Evolutionary conservation across 371 early-diverging fungal species (phyloP).

Genomic region (Amoeboaphelidium protococcarum): DNA sequence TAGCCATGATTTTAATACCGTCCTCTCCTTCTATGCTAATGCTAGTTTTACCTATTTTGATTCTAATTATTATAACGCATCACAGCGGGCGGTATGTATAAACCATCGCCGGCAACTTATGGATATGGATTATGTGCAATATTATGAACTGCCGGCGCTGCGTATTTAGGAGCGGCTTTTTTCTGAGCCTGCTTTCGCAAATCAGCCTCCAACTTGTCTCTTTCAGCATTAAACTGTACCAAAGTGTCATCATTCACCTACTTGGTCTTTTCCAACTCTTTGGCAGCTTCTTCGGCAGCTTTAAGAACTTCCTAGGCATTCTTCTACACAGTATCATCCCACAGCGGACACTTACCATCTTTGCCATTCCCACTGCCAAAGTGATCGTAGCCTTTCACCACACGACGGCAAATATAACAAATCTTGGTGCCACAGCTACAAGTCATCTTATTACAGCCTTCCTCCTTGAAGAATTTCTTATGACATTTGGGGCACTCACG

Average conservation of each 20-base stretch:
- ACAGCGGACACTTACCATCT: constrained; percentile 13
- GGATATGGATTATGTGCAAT: too few species aligned
- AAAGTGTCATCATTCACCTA: constrained; percentile 5
- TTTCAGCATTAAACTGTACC: too few species aligned
- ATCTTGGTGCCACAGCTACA: constrained; percentile 12
- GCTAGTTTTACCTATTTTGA: too few species aligned
- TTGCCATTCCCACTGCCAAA: constrained; percentile 9
- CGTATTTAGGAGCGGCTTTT: too few species aligned
- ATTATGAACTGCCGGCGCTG: too few species aligned
- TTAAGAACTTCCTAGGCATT: constrained; percentile 13
- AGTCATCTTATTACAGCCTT: constrained; percentile 23
- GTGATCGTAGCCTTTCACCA: constrained; percentile 17
- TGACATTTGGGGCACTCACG: constrained; percentile 21
- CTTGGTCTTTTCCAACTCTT: constrained; percentile 4
- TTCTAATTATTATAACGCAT: too few species aligned
- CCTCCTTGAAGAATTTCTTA: constrained; percentile 7
- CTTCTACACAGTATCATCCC: constrained; percentile 14
- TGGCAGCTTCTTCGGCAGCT: constrained; percentile 10
- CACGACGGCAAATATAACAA: constrained; percentile 19
- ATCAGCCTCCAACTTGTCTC: too few species aligned
- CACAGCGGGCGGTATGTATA: too few species aligned
- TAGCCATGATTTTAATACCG: too few species aligned
- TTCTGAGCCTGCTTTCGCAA: too few species aligned
- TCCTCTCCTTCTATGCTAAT: too few species aligned
- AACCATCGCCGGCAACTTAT: too few species aligned